Percentiles rank a stretch among this genome's conserved stretches.
Evolutionary conservation across 1,284 basidiomycete species (phyloP).

Genomic region (Ustilago shanxiensis): DNA sequence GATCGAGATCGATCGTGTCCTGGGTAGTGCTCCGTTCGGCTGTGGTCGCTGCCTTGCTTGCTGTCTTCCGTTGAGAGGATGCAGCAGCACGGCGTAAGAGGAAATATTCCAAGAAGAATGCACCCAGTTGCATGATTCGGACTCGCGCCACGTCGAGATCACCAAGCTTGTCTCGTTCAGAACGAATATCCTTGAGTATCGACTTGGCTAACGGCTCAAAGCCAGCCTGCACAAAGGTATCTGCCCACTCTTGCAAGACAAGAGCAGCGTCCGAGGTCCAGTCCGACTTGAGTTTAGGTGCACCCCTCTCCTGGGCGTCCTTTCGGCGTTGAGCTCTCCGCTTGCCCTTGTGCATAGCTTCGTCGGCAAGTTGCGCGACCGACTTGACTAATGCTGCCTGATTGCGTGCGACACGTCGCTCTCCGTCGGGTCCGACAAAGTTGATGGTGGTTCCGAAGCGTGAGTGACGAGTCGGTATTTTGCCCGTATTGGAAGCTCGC

Average conservation of each 20-base stretch:
- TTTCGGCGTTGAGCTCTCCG: constrained; percentile 51
- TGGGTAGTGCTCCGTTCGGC: constrained; percentile 15
- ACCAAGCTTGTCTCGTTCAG: constrained; percentile 66
- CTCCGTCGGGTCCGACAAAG: constrained; percentile 61
- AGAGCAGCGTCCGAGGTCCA: constrained; percentile 60
- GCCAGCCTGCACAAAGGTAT: constrained; percentile 63
- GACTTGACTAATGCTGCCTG: constrained; percentile 59
- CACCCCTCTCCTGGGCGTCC: constrained; percentile 61
- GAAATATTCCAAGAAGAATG: constrained; percentile 69
- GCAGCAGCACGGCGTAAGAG: constrained; percentile 49
- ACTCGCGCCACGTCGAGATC: constrained; percentile 65
- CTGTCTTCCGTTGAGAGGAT: constrained; percentile 17
- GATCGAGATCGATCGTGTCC: constrained; percentile 11
- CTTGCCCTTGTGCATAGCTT: constrained; percentile 41
- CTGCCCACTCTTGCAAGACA: constrained; percentile 61
- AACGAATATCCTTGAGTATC: constrained; percentile 66
- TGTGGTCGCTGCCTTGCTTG: constrained; percentile 4
- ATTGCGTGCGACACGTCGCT: constrained; percentile 57
- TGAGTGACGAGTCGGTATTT: constrained; percentile 59
- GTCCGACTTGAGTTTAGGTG: constrained; percentile 45
- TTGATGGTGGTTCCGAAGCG: constrained; percentile 68
- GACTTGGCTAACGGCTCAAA: constrained; percentile 61
- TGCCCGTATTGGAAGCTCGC: constrained; percentile 28
- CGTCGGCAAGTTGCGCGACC: constrained; percentile 59
- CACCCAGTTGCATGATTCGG: constrained; percentile 62